These are phyloP conservation scores for Pythium chondricola DNA, from an alignment of 352 stramenopile genomes.

Conservation along the genomic window DNA sequence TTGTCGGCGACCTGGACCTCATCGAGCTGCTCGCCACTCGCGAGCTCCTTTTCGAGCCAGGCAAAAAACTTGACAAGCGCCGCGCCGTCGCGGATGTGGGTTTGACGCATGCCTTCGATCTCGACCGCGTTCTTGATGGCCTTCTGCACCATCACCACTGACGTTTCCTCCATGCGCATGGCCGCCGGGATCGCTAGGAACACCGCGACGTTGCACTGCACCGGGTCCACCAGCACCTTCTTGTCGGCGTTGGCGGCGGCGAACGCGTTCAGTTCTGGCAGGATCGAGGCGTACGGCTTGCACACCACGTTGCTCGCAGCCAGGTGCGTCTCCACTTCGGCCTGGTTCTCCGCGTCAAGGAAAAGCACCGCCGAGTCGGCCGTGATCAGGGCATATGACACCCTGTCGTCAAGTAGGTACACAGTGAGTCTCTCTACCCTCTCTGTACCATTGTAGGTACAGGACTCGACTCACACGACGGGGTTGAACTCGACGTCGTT, in stretches of 20 bases:
- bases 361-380: slow-evolving; percentile 89
- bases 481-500: slow-evolving; percentile 97
- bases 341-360: slow-evolving; percentile 73
- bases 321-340: slow-evolving; percentile 51
- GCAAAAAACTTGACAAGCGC: slow-evolving; percentile 94
- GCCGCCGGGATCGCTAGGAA: slow-evolving; percentile 68
- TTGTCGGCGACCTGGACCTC: slow-evolving; percentile 89
- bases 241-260: slow-evolving; percentile 38
- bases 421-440: background rate
- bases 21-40: slow-evolving; percentile 51
- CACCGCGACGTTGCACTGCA: slow-evolving; percentile 81
- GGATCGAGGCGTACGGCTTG: slow-evolving; percentile 54
- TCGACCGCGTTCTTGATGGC: slow-evolving; percentile 94
- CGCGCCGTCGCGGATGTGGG: slow-evolving; percentile 93
- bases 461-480: slow-evolving; percentile 89
- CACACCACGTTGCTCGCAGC: slow-evolving; percentile 42
- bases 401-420: slow-evolving; percentile 25
- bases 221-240: slow-evolving; percentile 69
- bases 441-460: background rate
- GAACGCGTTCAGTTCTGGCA: slow-evolving; percentile 43
- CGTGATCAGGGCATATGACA: slow-evolving; percentile 93
- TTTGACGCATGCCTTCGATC: slow-evolving; percentile 92
- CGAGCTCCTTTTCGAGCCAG: slow-evolving; percentile 85
- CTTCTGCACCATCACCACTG: slow-evolving; percentile 78
- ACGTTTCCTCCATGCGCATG: slow-evolving; percentile 72